phyloP scores from a whole-genome alignment of 2,329 filamentous ascomycete genomes.

The Ceratocystis destructans region DNA sequence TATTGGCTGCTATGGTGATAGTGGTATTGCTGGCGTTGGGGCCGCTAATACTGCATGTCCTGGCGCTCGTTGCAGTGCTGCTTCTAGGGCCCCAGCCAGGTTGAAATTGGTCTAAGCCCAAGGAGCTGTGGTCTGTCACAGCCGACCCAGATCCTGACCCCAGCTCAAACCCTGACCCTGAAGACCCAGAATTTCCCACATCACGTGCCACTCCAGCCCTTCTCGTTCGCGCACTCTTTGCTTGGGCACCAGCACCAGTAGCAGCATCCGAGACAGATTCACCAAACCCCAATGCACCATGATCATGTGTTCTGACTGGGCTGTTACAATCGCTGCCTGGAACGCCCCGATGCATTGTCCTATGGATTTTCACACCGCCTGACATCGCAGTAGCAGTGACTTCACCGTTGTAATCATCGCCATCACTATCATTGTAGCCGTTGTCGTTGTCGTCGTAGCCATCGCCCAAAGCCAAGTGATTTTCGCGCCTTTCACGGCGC shows the following conservation, averaged over 20 bases:
- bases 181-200: constrained; percentile 1
- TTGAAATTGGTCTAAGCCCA: constrained; percentile 5
- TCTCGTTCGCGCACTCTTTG: constrained; percentile 12
- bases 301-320: neutral
- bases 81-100: neutral
- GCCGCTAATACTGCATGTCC: neutral
- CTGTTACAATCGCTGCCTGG: neutral
- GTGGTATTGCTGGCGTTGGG: neutral
- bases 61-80: neutral
- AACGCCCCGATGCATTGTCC: neutral
- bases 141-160: constrained; percentile 5
- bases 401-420: neutral
- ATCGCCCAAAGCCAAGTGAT: constrained; percentile 20
- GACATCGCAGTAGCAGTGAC: neutral
- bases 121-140: constrained; percentile 4
- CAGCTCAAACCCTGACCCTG: neutral
- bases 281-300: neutral
- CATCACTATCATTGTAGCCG: neutral
- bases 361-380: neutral
- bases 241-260: neutral
- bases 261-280: neutral
- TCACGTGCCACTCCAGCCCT: constrained; percentile 18
- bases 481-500: constrained; percentile 44
- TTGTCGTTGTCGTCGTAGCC: neutral
- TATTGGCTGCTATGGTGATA: neutral